Conservation (phyloP, 2,329 filamentous ascomycete genomes). For the Sclerotinia nivalis region DNA sequence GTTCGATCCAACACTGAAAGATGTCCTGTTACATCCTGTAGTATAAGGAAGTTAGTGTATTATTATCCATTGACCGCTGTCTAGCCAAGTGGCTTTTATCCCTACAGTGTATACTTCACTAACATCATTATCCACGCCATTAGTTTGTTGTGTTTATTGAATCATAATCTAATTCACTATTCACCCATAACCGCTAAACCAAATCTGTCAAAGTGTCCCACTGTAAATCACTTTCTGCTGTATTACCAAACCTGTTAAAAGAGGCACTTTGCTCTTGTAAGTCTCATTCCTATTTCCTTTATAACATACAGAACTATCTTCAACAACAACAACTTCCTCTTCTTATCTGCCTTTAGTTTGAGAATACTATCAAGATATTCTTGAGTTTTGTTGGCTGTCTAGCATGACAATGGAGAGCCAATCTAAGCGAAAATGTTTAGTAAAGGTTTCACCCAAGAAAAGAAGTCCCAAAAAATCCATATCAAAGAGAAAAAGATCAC, state of each 20-base stretch:
- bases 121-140: not conserved
- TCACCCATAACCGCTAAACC: not conserved
- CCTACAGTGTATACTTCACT: no score
- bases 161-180: not conserved
- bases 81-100: not conserved
- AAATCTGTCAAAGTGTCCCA: not conserved
- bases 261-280: not conserved
- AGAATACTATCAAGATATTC: not conserved
- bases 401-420: not conserved
- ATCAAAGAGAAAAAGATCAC: not conserved
- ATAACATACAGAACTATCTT: not conserved
- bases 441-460: not conserved
- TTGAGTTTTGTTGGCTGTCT: not conserved
- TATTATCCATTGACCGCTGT: not conserved
- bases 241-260: not conserved
- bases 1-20: no score
- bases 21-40: not conserved
- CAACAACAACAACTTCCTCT: not conserved
- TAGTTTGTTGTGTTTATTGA: not conserved
- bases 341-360: not conserved
- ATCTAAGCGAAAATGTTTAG: not conserved
- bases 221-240: not conserved
- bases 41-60: no score
- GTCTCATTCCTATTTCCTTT: not conserved
- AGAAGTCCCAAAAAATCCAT: not conserved